Evolutionary conservation across 192 early-diverging fungal genomes (phyloP), one percentile per base, ranked within the genome.

Genomic region (Coemansia sp.): DNA sequence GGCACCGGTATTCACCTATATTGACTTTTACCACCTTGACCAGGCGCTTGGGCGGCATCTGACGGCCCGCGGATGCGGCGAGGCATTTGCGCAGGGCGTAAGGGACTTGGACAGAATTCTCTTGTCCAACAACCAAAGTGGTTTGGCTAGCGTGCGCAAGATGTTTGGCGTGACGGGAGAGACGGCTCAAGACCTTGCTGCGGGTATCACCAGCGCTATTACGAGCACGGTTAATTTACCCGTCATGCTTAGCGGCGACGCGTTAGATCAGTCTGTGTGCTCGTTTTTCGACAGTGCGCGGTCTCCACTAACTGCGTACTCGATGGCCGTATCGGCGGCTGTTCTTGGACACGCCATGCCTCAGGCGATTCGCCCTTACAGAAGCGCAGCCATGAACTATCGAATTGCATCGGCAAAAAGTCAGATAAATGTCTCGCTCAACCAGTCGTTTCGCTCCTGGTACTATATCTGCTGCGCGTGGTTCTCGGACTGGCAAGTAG

Each of bases 401-500:
- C 43, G 43, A 9, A 10, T 24, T 21, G 24, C 11, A 22, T 22
- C 43, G 10, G 8, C 9, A 11, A 8, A 11, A 46, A 26, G 43
- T 3, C 43, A 46, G 11, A 21, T 18, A 8, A 10, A 46, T 4
- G 10, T 46, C 21, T 22, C 43, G 10, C 43, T 46, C 22, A 60
- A 19, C 38, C 2, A 48, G 73, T 56, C 70, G 54, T 41, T 56
- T 74, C 43, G 43, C 22, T 46, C 43, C 40, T 83, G 81, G 81
- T 74, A 72, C 38, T 89, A 82, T 54, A 86, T 86, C 37, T 70
- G 63, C 18, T 89, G 87, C 52, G 83, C 74, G 58, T 84, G 87
- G 70, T 82, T 83, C 33, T 86, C 83, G 0, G 84, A 86, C 67
- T 83, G 82, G 53, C 85, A 84, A 55, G 60, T 63, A 12, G 70